Evolutionary conservation across 495 filamentous ascomycete species (phyloP).

Genomic region (Tuber aestivum): DNA sequence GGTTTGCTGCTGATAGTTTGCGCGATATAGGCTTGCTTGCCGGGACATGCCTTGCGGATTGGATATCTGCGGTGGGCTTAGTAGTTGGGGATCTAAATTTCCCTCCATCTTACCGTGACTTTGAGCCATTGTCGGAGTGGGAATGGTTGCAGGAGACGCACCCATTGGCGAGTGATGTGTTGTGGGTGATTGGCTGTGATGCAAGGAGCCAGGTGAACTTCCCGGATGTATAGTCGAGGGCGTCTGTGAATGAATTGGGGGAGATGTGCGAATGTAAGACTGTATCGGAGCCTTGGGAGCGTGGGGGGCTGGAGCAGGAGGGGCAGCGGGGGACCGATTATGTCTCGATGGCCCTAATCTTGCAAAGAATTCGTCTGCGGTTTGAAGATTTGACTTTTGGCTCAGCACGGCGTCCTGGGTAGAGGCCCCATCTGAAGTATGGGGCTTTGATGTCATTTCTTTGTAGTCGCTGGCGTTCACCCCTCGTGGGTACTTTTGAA

Average conservation of each 20-base stretch:
- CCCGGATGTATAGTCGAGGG: constrained; percentile 16
- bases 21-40: not conserved
- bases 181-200: constrained; percentile 39
- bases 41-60: constrained; percentile 12
- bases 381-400: constrained; percentile 66
- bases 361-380: constrained; percentile 91
- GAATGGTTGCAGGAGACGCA: constrained; percentile 18
- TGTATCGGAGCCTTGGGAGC: constrained; percentile 37
- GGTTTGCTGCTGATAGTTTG: constrained; percentile 24
- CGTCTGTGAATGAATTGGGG: constrained; percentile 11
- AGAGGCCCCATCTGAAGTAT: constrained; percentile 19
- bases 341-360: constrained; percentile 60
- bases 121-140: constrained; percentile 27
- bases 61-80: constrained; percentile 26
- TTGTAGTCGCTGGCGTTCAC: constrained; percentile 52
- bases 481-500: constrained; percentile 88
- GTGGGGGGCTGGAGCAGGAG: constrained; percentile 48
- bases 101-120: constrained; percentile 25
- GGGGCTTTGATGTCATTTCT: constrained; percentile 1
- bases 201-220: constrained; percentile 25
- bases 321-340: constrained; percentile 45
- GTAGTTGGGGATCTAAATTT: constrained; percentile 32
- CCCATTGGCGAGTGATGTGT: constrained; percentile 32
- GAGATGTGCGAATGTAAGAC: constrained; percentile 26
- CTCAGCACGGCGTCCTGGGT: constrained; percentile 35